Conservation (phyloP, 2,329 filamentous ascomycete species). For the Trichoderma sp. region DNA sequence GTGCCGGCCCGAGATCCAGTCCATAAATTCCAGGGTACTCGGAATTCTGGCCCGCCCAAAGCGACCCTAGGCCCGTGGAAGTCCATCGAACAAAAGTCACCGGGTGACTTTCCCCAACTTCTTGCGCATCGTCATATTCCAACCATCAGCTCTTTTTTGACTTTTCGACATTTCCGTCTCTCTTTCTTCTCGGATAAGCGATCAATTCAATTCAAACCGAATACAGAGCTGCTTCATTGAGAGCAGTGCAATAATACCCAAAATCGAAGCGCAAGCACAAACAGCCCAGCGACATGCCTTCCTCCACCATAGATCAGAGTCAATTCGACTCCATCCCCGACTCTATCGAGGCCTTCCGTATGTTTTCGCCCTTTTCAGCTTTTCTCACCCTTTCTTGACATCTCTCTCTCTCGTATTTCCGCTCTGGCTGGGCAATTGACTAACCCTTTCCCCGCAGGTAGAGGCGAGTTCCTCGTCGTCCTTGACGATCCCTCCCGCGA, state of each 20-base stretch:
- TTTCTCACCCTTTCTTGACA: not conserved
- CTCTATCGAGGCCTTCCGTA: slow-evolving; percentile 63
- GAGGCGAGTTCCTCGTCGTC: slow-evolving; percentile 91
- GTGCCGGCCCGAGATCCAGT: slow-evolving; percentile 4
- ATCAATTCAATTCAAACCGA: not conserved
- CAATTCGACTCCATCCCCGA: slow-evolving; percentile 66
- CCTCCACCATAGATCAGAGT: slow-evolving; percentile 48
- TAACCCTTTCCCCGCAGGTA: slow-evolving; percentile 44
- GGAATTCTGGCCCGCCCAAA: not conserved
- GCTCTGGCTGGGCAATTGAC: not conserved
- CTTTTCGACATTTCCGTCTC: not conserved
- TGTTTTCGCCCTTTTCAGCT: slow-evolving; percentile 28
- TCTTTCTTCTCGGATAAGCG: not conserved
- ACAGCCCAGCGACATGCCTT: slow-evolving; percentile 43
- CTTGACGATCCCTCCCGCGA: slow-evolving; percentile 90
- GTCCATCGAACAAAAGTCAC: slow-evolving; percentile 7
- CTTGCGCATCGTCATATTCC: not conserved
- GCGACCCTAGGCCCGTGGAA: not conserved
- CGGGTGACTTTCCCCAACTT: not conserved
- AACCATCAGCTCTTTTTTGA: not conserved
- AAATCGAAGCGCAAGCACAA: not conserved
- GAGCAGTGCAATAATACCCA: not conserved
- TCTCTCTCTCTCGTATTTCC: not conserved
- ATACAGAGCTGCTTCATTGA: not conserved
- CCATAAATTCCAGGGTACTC: not conserved